Percentiles rank a stretch among this genome's conserved stretches.
Conservation (phyloP, 1,284 basidiomycete species). For the Cutaneotrichosporon sp. region DNA sequence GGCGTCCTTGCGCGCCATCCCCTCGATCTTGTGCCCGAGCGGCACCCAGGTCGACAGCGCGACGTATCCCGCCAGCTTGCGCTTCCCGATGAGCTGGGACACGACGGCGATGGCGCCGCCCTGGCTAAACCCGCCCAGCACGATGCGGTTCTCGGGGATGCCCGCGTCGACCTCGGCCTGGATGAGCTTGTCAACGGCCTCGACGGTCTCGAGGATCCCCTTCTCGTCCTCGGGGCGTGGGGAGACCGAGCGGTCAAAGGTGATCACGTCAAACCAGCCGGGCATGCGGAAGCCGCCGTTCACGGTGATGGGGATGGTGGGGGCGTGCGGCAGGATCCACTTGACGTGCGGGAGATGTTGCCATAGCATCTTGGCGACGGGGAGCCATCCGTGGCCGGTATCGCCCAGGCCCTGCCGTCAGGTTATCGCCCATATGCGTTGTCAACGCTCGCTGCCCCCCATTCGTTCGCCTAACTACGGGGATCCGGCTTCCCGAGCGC, state of each 20-base stretch:
- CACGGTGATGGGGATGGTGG: slow-evolving; percentile 50
- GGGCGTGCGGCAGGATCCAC: slow-evolving; percentile 76
- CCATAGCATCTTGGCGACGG: slow-evolving; percentile 64
- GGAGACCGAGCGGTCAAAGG: slow-evolving; percentile 58
- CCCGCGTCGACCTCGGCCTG: slow-evolving; percentile 67
- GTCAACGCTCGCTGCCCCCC: no score
- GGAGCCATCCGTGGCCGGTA: slow-evolving; percentile 64
- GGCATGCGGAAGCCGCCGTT: slow-evolving; percentile 43
- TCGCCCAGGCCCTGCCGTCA: slow-evolving; percentile 41
- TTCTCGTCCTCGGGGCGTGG: slow-evolving; percentile 61
- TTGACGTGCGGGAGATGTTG: slow-evolving; percentile 65
- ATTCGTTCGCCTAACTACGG: no score
- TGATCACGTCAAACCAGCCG: slow-evolving; percentile 68
- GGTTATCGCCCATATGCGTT: not conserved
- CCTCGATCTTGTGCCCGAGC: slow-evolving; percentile 59
- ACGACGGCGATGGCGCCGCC: slow-evolving; percentile 74
- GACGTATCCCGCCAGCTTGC: slow-evolving; percentile 67
- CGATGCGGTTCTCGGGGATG: slow-evolving; percentile 55
- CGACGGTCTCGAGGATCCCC: slow-evolving; percentile 64
- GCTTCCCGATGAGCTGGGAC: slow-evolving; percentile 62
- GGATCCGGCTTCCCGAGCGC: not conserved
- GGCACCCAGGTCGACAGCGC: slow-evolving; percentile 74
- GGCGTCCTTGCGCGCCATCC: slow-evolving; percentile 27
- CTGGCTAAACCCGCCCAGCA: slow-evolving; percentile 84
- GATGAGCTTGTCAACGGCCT: slow-evolving; percentile 64